Conservation (phyloP, 2,329 filamentous ascomycete genomes). For the Aschersonia sp. region DNA sequence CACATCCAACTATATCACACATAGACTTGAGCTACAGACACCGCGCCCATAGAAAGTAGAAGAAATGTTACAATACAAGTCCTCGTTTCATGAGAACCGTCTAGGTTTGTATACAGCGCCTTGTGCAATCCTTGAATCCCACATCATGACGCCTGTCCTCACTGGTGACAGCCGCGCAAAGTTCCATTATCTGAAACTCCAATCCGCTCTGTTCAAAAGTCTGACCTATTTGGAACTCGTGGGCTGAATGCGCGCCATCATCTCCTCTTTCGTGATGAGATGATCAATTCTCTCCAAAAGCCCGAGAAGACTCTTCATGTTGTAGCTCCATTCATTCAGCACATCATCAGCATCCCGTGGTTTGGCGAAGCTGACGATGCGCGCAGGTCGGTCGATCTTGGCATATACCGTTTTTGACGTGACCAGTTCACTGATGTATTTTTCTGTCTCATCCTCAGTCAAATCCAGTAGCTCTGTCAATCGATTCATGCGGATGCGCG, state of each 20-base stretch:
- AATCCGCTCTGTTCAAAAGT: slow-evolving; percentile 1
- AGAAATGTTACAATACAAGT: too few species aligned
- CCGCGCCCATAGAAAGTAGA: too few species aligned
- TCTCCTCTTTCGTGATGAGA: slow-evolving; percentile 98
- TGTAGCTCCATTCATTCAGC: slow-evolving; percentile 95
- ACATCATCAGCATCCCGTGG: slow-evolving; percentile 90
- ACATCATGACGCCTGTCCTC: too few species aligned
- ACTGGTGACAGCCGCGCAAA: too few species aligned
- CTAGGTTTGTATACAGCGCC: too few species aligned
- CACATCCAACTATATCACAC: not conserved
- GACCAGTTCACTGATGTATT: slow-evolving; percentile 95
- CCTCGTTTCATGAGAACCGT: too few species aligned
- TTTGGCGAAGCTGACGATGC: slow-evolving; percentile 88
- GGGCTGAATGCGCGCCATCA: slow-evolving; percentile 96
- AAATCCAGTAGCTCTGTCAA: slow-evolving; percentile 84
- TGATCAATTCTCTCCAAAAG: slow-evolving; percentile 87
- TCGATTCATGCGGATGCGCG: slow-evolving; percentile 82
- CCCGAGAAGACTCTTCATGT: slow-evolving; percentile 87
- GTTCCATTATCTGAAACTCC: not conserved
- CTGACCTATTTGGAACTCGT: slow-evolving; percentile 21
- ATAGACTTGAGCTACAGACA: not conserved
- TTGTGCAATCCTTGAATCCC: too few species aligned
- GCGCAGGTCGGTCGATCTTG: slow-evolving; percentile 88
- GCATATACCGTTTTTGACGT: slow-evolving; percentile 97
- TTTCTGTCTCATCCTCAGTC: slow-evolving; percentile 90